Percentiles rank a stretch among this genome's conserved stretches.
Conservation (phyloP, 768 basidiomycete species). For the Leccinum olivaceopallidum region DNA sequence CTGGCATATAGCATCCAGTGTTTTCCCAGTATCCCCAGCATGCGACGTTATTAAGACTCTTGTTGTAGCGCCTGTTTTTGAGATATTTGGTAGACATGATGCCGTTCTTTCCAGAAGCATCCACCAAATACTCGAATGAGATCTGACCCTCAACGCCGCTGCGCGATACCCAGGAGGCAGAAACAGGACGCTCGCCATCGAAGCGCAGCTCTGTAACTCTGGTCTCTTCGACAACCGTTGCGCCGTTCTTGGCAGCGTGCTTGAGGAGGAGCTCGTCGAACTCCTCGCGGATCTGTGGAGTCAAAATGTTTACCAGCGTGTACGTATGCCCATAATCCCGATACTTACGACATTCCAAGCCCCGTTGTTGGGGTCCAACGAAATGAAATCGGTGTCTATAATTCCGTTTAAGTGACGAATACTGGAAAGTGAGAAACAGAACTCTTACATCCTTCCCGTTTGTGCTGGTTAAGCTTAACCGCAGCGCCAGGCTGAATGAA, state of each 20-base stretch:
- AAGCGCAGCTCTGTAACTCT: slow-evolving; percentile 7
- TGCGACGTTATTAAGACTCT: slow-evolving; percentile 35
- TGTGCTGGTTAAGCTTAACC: slow-evolving; percentile 10
- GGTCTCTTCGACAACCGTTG: slow-evolving; percentile 2
- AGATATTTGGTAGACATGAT: slow-evolving; percentile 30
- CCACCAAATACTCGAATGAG: slow-evolving; percentile 10
- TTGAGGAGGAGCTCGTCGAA: slow-evolving; percentile 11
- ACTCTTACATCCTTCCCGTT: slow-evolving; percentile 12
- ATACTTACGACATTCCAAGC: slow-evolving; percentile 11
- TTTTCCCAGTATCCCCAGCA: slow-evolving; percentile 40
- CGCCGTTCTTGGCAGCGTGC: background rate
- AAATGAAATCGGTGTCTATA: slow-evolving; percentile 11
- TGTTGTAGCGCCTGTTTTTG: slow-evolving; percentile 36
- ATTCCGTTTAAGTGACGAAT: background rate
- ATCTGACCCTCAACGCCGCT: slow-evolving; percentile 4
- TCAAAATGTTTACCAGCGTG: background rate
- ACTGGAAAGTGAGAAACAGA: background rate
- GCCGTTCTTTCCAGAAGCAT: slow-evolving; percentile 12
- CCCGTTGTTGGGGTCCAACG: slow-evolving; percentile 7
- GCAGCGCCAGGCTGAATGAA: slow-evolving; percentile 6
- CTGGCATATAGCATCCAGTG: slow-evolving; percentile 29
- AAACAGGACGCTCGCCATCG: slow-evolving; percentile 2
- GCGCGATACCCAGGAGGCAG: slow-evolving; percentile 4
- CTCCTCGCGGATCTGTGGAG: slow-evolving; percentile 6
- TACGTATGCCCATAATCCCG: background rate